phyloP scores from a whole-genome alignment of 176 grass and related monocot species.

The Zoysia pacifica region DNA sequence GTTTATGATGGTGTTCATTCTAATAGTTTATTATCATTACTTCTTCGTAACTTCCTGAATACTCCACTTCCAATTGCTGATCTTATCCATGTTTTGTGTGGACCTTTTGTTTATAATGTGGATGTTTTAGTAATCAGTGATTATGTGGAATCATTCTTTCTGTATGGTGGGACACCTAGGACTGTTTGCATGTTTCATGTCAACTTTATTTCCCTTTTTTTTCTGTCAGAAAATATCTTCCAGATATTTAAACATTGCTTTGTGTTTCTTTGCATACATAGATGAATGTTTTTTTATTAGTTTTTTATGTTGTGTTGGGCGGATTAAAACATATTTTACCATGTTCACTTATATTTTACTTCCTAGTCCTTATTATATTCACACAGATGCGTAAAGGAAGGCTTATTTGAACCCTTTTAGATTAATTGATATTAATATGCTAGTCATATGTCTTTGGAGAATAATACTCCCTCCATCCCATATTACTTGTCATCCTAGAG shows the following conservation, averaged over 20 bases:
- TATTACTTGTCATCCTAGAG: too few relatives aligned
- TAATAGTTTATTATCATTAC: neutral
- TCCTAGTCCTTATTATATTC: slow-evolving; percentile 9
- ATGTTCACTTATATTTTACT: slow-evolving; percentile 8
- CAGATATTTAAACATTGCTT: neutral
- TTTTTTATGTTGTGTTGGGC: neutral
- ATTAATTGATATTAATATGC: slow-evolving; percentile 4
- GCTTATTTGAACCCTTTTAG: neutral
- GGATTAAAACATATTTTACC: slow-evolving; percentile 4
- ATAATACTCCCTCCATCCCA: neutral
- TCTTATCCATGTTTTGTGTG: neutral
- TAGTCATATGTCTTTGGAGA: neutral
- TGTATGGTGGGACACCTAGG: neutral
- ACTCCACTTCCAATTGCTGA: neutral
- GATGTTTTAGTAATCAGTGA: neutral
- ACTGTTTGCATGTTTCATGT: neutral
- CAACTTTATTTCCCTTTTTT: neutral
- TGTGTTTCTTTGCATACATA: slow-evolving; percentile 7
- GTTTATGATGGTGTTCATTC: neutral
- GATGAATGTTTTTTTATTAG: neutral
- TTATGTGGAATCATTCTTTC: neutral
- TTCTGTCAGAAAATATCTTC: neutral
- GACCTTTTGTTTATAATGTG: neutral
- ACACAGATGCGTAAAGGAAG: neutral
- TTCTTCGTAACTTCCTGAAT: slow-evolving; percentile 9